phyloP scores from a whole-genome alignment of 2,329 filamentous ascomycete species.

The Penicillium sp. region DNA sequence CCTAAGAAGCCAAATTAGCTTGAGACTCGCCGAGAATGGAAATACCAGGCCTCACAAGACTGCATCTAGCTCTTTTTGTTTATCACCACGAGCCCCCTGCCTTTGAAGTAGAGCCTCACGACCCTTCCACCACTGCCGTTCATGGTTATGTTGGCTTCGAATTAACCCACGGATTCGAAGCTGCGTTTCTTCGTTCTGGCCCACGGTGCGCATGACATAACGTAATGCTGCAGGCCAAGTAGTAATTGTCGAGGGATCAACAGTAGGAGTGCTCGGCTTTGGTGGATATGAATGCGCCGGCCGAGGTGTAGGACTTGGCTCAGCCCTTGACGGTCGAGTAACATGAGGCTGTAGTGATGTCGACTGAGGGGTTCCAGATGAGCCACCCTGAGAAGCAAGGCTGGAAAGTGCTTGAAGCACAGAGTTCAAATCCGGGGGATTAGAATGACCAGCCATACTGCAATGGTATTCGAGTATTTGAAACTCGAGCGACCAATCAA shows the following conservation, averaged over 20 bases:
- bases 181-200: constrained; percentile 46
- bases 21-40: neutral
- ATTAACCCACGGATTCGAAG: constrained; percentile 58
- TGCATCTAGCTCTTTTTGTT: constrained; percentile 55
- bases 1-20: constrained; percentile 25
- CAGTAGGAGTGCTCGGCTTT: constrained; percentile 6
- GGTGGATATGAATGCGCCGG: constrained; percentile 2
- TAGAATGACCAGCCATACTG: constrained; percentile 21
- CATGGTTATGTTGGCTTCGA: constrained; percentile 61
- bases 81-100: constrained; percentile 53
- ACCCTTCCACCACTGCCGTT: constrained; percentile 60
- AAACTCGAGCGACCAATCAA: neutral
- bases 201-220: constrained; percentile 52
- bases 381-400: constrained; percentile 25
- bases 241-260: constrained; percentile 50
- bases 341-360: neutral
- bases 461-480: neutral
- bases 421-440: constrained; percentile 39
- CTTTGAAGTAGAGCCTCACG: constrained; percentile 53
- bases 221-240: constrained; percentile 54
- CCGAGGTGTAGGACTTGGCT: neutral
- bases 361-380: neutral
- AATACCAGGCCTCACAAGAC: constrained; percentile 48
- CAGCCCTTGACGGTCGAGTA: neutral
- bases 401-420: constrained; percentile 44